Conservation (phyloP, 139 green algal species). For the Micromonas commoda region DNA sequence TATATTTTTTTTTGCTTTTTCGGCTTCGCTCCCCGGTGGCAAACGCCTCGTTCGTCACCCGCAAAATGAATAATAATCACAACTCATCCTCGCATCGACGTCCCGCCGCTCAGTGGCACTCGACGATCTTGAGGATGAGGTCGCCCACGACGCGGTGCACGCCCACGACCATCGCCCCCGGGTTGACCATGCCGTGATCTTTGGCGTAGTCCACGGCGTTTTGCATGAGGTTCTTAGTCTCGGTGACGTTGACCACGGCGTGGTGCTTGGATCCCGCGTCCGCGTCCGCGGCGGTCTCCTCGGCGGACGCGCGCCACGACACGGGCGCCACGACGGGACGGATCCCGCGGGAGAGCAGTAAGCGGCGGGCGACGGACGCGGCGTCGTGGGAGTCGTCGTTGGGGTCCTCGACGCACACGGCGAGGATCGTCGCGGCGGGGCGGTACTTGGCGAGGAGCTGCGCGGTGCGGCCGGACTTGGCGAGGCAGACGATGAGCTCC, state of each 20-base stretch:
- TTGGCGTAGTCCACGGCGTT: background rate
- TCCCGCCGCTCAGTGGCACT: background rate
- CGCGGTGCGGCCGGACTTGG: constrained; percentile 75
- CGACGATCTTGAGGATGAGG: background rate
- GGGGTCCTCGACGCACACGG: constrained; percentile 47
- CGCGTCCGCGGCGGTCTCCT: background rate
- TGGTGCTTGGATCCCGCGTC: background rate
- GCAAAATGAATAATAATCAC: too few species aligned
- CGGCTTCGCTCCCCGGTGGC: too few species aligned
- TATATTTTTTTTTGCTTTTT: too few species aligned
- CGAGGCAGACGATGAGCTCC: constrained; percentile 83
- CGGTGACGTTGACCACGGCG: background rate
- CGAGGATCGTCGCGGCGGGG: constrained; percentile 69
- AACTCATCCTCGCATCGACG: too few species aligned
- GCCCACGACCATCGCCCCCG: background rate
- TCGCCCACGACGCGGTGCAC: constrained; percentile 13
- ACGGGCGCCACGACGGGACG: background rate
- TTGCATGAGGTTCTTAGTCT: background rate
- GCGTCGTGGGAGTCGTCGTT: background rate
- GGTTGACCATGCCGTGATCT: background rate
- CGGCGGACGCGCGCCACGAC: background rate
- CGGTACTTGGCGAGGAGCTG: constrained; percentile 88
- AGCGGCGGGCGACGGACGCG: background rate
- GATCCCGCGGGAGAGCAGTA: background rate
- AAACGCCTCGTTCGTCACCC: too few species aligned